Evolutionary conservation across 345 rosid genomes (phyloP).

Genomic region (Sonneratia alba): DNA sequence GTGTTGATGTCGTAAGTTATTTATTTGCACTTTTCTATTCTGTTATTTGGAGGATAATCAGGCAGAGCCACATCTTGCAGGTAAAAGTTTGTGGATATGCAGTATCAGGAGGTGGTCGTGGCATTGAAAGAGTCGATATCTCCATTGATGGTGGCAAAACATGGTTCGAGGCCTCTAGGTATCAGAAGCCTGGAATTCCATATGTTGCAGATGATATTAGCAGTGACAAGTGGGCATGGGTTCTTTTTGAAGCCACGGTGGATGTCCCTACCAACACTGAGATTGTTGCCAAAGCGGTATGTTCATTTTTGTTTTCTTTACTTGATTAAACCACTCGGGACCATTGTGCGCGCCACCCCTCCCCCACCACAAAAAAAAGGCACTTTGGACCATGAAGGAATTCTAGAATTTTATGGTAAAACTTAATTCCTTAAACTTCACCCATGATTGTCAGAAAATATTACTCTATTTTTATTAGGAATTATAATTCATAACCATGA

Average conservation of each 20-base stretch:
- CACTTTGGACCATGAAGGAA: too few relatives aligned
- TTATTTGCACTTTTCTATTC: not conserved
- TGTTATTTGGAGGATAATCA: not conserved
- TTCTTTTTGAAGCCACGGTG: slow-evolving; percentile 63
- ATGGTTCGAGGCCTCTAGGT: slow-evolving; percentile 81
- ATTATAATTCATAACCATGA: too few relatives aligned
- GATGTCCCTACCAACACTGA: slow-evolving; percentile 43
- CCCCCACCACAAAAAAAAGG: too few relatives aligned
- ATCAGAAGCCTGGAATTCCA: slow-evolving; percentile 46
- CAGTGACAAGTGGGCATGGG: slow-evolving; percentile 98
- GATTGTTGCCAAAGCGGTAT: slow-evolving; percentile 88
- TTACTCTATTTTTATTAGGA: too few relatives aligned
- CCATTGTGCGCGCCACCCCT: too few relatives aligned
- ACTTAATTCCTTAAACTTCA: too few relatives aligned
- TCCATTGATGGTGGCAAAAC: slow-evolving; percentile 85
- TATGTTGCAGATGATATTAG: slow-evolving; percentile 48
- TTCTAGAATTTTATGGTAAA: too few relatives aligned
- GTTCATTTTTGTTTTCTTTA: slow-evolving; percentile 6
- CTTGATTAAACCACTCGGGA: not conserved
- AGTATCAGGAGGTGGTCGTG: slow-evolving; percentile 94
- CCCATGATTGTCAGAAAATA: too few relatives aligned
- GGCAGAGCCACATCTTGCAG: slow-evolving; percentile 24
- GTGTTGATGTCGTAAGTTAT: not conserved
- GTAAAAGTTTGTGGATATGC: slow-evolving; percentile 77
- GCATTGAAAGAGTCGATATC: slow-evolving; percentile 88